Conservation (phyloP, 352 stramenopile species). For the Pythium graminicola region DNA sequence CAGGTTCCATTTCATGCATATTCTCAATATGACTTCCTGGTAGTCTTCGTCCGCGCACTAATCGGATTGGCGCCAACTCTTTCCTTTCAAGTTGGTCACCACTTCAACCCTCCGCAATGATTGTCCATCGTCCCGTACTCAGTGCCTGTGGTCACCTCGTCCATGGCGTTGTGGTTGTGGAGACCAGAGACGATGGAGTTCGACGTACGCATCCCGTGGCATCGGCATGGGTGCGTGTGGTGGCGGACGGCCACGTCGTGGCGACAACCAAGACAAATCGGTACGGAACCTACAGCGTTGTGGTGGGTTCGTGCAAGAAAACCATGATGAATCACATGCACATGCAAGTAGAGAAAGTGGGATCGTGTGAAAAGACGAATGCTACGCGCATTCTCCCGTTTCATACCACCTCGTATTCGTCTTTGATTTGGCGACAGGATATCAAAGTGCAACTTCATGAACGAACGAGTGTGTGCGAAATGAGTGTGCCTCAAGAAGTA, state of each 20-base stretch:
- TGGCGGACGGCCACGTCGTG: not conserved
- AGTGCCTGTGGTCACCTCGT: slow-evolving; percentile 5
- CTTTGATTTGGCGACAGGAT: slow-evolving; percentile 11
- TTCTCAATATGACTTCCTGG: slow-evolving; percentile 10
- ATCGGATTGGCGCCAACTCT: slow-evolving; percentile 8
- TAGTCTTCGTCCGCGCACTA: slow-evolving; percentile 10
- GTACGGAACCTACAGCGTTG: slow-evolving; percentile 17
- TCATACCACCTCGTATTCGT: not conserved
- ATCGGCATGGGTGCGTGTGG: slow-evolving; percentile 1
- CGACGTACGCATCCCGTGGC: not conserved
- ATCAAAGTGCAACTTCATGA: slow-evolving; percentile 2
- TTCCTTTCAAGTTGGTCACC: not conserved
- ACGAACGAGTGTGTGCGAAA: slow-evolving; percentile 4
- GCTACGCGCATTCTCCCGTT: slow-evolving; percentile 5
- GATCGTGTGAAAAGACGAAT: slow-evolving; percentile 7
- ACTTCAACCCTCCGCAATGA: not conserved
- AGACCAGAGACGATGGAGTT: not conserved
- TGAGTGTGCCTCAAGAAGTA: no score
- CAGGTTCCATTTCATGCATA: not conserved
- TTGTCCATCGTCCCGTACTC: not conserved
- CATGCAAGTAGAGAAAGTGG: slow-evolving; percentile 4
- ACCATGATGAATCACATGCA: not conserved
- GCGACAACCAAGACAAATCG: not conserved
- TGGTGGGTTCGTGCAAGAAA: slow-evolving; percentile 2
- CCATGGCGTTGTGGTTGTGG: slow-evolving; percentile 8